Percentiles rank a stretch among this genome's conserved stretches.
Conservation (phyloP, 805 yeast genomes). For the Ogataea nonfermentans region DNA sequence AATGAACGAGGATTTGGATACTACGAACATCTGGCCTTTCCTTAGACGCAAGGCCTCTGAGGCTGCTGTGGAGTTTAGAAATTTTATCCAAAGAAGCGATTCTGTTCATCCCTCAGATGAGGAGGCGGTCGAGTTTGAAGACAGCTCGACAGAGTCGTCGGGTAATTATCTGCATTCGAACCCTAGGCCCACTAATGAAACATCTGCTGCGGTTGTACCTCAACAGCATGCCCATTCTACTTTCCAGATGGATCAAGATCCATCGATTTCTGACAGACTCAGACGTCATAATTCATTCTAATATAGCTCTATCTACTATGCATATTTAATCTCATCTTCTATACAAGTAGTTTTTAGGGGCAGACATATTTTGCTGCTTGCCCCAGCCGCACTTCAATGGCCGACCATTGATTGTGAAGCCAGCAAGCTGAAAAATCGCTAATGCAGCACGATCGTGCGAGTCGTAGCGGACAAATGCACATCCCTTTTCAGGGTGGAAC, state of each 20-base stretch:
- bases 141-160: not conserved
- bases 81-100: not conserved
- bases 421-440: conserved; percentile 77
- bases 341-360: conserved; percentile 25
- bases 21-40: conserved; percentile 9
- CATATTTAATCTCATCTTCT: conserved; percentile 16
- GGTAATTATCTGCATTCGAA: not conserved
- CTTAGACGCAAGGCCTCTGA: conserved; percentile 14
- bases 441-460: conserved; percentile 86
- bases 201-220: too few relatives aligned
- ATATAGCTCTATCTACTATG: not conserved
- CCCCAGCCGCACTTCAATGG: conserved; percentile 89
- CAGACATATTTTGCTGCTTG: conserved; percentile 36
- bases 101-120: conserved; percentile 1
- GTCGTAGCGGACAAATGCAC: conserved; percentile 86
- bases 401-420: conserved; percentile 72
- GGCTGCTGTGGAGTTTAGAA: conserved; percentile 13
- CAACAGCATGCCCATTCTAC: too few relatives aligned
- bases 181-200: too few relatives aligned
- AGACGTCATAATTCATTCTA: conserved; percentile 8
- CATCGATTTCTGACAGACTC: not conserved
- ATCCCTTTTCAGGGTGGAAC: conserved; percentile 76
- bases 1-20: conserved; percentile 4
- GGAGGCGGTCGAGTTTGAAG: conserved; percentile 5
- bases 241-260: too few relatives aligned